Conservation (phyloP, 257 asterid species). For the Gentiana straminea region DNA sequence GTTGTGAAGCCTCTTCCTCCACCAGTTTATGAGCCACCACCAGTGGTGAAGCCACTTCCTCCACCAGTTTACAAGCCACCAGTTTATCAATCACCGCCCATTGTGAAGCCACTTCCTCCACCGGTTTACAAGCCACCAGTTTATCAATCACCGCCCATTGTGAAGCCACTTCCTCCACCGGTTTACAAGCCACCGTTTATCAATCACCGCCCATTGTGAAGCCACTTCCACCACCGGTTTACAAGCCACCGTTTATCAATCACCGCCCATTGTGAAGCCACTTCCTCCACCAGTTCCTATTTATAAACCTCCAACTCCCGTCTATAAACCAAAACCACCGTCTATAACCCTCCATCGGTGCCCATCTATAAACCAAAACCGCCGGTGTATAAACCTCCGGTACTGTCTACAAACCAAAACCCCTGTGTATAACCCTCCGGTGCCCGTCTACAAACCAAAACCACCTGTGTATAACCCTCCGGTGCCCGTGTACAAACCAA, state of each 20-base stretch:
- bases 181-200: neutral
- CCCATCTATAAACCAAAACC: neutral
- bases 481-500: slow-evolving; percentile 6
- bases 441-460: slow-evolving; percentile 24
- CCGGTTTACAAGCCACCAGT: slow-evolving; percentile 10
- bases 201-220: neutral
- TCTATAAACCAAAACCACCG: neutral
- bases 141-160: too few species aligned
- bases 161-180: slow-evolving; percentile 32
- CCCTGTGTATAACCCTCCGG: slow-evolving; percentile 1
- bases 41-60: slow-evolving; percentile 19
- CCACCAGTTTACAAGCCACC: slow-evolving; percentile 15
- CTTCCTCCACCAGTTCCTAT: slow-evolving; percentile 31
- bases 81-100: too few species aligned
- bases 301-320: neutral
- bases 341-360: neutral
- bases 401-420: neutral
- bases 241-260: too few species aligned
- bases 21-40: too few species aligned
- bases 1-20: slow-evolving; percentile 16
- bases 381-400: too few species aligned
- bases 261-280: slow-evolving; percentile 11
- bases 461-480: slow-evolving; percentile 18
- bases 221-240: slow-evolving; percentile 30
- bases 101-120: slow-evolving; percentile 27